Base-by-base conservation (phyloP, 768 basidiomycete genomes). In the Cantharellus cinnabarinus region DNA sequence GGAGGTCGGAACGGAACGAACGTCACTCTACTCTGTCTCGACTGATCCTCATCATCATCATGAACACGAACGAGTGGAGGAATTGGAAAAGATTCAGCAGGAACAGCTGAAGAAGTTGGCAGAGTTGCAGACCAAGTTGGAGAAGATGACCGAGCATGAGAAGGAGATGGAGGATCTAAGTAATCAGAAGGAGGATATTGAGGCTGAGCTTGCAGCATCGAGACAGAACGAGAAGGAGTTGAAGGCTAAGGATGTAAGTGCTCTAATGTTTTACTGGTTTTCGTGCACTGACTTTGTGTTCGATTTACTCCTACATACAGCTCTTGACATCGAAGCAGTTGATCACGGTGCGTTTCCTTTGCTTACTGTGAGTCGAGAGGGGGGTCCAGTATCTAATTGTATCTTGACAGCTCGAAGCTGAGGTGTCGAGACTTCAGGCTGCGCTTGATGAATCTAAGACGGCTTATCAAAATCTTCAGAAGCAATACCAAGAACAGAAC, bases 191-290 rank as follows among this genome's bases (percentile, higher is more conserved):
- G 91, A 95, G 60, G 89, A 95, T 67, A 69, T 83, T 60, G 73
- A 77, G 62, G 77, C 74, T 7, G 93, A 95, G 69, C 73, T 97
- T 3, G 81, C 75, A 7, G 77, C 82, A 3, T 83, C 85, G 3
- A 85, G 89, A 68, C 77, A 87, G 44, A 90, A 97, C 65, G 91
- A 97, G 70, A 95, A 97, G 71, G 93, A 97, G 66, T 70, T 94
- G 63, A 75, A 86, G 52, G 74, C 77, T 7, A 93, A 91, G 69
- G 93, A 95, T 74, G 88, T 88, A 60, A 54, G 10, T 54, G 35
- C 29, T 37, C 10, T 48, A 10, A 10, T 48, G 10, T 10, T 20
- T 48, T 20, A 48, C 20, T 48, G 20, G 44, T 48, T 10, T 48
- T 48, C 10, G 10, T 48, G 10, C 20, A 10, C 20, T 48, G 10